Conservation (phyloP, 768 basidiomycete genomes). For the Termitomyces sp. region DNA sequence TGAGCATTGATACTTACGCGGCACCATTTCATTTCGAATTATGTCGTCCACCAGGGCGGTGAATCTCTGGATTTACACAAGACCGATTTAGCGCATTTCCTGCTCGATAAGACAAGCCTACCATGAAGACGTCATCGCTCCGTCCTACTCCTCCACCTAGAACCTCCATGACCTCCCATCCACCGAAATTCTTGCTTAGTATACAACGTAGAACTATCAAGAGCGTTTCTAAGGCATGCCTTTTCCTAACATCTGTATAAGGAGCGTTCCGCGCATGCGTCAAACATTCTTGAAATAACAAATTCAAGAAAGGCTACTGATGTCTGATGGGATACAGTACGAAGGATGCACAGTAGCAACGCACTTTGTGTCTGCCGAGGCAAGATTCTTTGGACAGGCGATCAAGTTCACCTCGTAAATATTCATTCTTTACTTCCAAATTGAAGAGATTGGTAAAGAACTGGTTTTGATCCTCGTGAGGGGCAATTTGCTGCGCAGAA, state of each 20-base stretch:
- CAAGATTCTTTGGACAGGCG: constrained; percentile 44
- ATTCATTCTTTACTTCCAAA: constrained; percentile 46
- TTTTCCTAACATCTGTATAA: constrained; percentile 30
- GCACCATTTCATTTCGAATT: constrained; percentile 37
- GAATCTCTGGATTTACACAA: constrained; percentile 33
- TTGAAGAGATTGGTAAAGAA: constrained; percentile 52
- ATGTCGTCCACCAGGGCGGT: constrained; percentile 40
- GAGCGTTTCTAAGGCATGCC: constrained; percentile 48
- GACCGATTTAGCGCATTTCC: background rate
- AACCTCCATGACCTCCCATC: constrained; percentile 72
- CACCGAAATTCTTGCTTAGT: constrained; percentile 52
- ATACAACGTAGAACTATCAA: constrained; percentile 40
- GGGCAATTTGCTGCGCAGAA: constrained; percentile 35
- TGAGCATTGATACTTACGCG: constrained; percentile 30
- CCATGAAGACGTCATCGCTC: constrained; percentile 58
- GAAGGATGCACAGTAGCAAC: constrained; percentile 3
- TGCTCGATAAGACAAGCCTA: constrained; percentile 8
- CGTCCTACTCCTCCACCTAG: constrained; percentile 54
- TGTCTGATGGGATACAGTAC: constrained; percentile 4
- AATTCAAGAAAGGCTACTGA: constrained; percentile 48
- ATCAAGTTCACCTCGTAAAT: constrained; percentile 33
- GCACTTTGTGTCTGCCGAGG: constrained; percentile 46
- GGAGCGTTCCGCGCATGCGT: constrained; percentile 27
- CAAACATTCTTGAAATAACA: constrained; percentile 44
- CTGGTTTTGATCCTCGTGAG: constrained; percentile 34